These are phyloP conservation scores for Porogramme epimiltina DNA, from an alignment of 1,284 basidiomycete species.

Conservation along the genomic window DNA sequence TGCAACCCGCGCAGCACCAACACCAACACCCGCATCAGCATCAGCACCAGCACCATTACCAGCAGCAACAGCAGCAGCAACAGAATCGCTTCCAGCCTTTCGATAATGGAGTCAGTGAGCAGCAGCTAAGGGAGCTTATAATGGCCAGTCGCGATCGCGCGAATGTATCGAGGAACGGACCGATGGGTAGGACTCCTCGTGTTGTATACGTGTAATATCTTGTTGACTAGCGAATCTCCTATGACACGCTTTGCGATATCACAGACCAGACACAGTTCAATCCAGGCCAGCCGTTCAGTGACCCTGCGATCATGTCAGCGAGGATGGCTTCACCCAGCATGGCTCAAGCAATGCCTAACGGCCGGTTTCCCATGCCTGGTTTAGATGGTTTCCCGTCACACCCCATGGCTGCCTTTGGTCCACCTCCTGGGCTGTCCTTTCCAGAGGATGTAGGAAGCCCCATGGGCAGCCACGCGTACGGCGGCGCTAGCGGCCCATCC, in stretches of 20 bases:
- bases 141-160: conserved; percentile 64
- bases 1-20: conserved; percentile 37
- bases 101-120: conserved; percentile 63
- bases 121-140: conserved; percentile 73
- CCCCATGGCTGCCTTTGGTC: conserved; percentile 50
- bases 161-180: conserved; percentile 34
- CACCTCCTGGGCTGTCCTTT: conserved; percentile 64
- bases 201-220: conserved; percentile 45
- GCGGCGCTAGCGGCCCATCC: conserved; percentile 25
- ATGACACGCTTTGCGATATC: conserved; percentile 23
- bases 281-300: conserved; percentile 55
- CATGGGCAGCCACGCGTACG: conserved; percentile 20
- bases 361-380: conserved; percentile 25
- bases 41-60: conserved; percentile 29
- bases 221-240: conserved; percentile 34
- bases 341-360: conserved; percentile 25
- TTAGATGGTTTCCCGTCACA: conserved; percentile 25
- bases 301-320: conserved; percentile 84
- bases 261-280: conserved; percentile 36
- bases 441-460: conserved; percentile 39
- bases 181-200: conserved; percentile 52
- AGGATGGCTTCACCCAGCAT: conserved; percentile 50
- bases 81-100: conserved; percentile 57
- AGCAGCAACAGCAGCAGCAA: conserved; percentile 30
- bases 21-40: conserved; percentile 34